These are phyloP conservation scores for Obba rivulosa DNA, from an alignment of 768 basidiomycete genomes.

Conservation along the genomic window DNA sequence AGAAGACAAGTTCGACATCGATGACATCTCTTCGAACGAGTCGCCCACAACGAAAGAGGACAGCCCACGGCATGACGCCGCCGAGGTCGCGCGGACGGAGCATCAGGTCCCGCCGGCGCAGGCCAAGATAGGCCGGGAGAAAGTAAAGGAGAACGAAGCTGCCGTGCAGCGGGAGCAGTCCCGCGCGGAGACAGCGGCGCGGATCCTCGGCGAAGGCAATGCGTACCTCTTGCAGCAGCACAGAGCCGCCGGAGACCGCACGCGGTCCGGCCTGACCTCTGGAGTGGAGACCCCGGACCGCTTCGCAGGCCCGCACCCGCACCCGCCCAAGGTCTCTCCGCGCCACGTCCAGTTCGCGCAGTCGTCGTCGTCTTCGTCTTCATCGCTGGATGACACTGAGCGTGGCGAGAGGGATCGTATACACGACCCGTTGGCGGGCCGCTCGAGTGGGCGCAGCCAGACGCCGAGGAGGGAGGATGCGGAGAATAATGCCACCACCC, in stretches of 20 bases:
- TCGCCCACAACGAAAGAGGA: slow-evolving; percentile 21
- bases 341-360: slow-evolving; percentile 47
- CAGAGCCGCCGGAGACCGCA: slow-evolving; percentile 30
- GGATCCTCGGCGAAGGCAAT: slow-evolving; percentile 27
- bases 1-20: slow-evolving; percentile 86
- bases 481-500: slow-evolving; percentile 57
- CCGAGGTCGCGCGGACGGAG: slow-evolving; percentile 3
- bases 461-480: slow-evolving; percentile 58
- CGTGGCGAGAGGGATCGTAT: slow-evolving; percentile 50
- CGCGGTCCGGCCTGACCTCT: slow-evolving; percentile 40
- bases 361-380: slow-evolving; percentile 30
- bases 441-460: slow-evolving; percentile 37
- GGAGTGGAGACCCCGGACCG: slow-evolving; percentile 63
- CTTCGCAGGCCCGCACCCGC: slow-evolving; percentile 47
- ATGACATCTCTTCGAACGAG: slow-evolving; percentile 71
- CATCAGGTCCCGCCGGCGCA: slow-evolving; percentile 7
- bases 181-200: slow-evolving; percentile 24
- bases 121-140: slow-evolving; percentile 16
- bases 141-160: slow-evolving; percentile 9
- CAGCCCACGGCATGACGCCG: slow-evolving; percentile 10
- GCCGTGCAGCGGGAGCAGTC: slow-evolving; percentile 2
- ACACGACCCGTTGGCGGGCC: slow-evolving; percentile 30
- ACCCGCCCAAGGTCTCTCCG: slow-evolving; percentile 38
- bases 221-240: slow-evolving; percentile 16
- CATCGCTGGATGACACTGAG: slow-evolving; percentile 32